Base-by-base conservation (phyloP, 179 eudicot genomes). In the Carnegiea gigantea region DNA sequence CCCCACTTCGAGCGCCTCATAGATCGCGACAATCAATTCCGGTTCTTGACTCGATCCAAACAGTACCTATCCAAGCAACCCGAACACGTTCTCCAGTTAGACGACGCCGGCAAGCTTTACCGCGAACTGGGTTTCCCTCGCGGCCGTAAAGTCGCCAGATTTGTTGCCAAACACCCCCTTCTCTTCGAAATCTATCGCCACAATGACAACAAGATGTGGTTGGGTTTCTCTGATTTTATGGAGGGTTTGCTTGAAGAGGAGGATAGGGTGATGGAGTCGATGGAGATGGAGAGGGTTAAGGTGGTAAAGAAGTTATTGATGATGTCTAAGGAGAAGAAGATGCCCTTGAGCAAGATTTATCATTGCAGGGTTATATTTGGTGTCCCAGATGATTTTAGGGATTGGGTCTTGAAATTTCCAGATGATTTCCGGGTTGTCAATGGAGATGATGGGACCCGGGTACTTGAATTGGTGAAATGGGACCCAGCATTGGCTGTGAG, bases 71-170 rank as follows among this genome's bases (percentile, higher is more conserved):
- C 88, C 82, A 96, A 91, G 83, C 98, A 92, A 74, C 91, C 88
- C n/a, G 84, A 89, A 0, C 98, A 92, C 44, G 84, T 94, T 79
- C 92, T 96, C 72, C 94, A 80, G 40, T 92, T 96, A 43, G 96
- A 94, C 38, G 92, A 91, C 24, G 99, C 99, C 59, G 95, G 95
- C 0, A 96, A 94, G 77, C 97, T 93, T 82, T 84, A 86, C 87
- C 93, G 92, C 21, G 93, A 94, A 83, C 82, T 96, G 74, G 99
- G 99, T 6, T 94, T 96, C 40, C 92, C 97, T 46, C 96, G 99
- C 24, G 99, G 97, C 60, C 91, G 97, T 28, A 94, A 94, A 62
- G 89, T 94, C 40, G 77, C 84, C 62, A 89, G 85, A 64, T 92
- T 81, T 70, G 80, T 93, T 26, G 85, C 83, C 33, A 87, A 84